phyloP scores from a whole-genome alignment of 1,284 basidiomycete genomes.

The Mycena sp. region DNA sequence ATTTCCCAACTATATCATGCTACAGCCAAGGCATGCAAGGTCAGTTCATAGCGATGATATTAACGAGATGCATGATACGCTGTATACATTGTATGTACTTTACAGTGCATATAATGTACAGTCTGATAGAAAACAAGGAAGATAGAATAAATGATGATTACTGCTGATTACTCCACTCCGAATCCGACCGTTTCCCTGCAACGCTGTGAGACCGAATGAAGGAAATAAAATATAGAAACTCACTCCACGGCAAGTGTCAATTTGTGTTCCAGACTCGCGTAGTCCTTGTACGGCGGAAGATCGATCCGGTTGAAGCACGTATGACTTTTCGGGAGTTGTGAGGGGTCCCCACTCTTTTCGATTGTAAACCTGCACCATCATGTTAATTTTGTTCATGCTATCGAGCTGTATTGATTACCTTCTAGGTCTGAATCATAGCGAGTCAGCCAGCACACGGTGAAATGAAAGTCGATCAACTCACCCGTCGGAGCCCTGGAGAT shows the following conservation, averaged over 20 bases:
- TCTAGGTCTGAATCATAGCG: conserved; percentile 56
- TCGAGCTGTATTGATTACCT: neutral
- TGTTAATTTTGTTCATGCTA: neutral
- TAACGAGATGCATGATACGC: conserved; percentile 21
- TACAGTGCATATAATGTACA: conserved; percentile 17
- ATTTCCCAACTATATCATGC: too few species aligned
- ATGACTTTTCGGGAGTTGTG: conserved; percentile 86
- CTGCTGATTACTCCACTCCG: conserved; percentile 63
- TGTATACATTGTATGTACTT: conserved; percentile 10
- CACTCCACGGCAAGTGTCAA: conserved; percentile 86
- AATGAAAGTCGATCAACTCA: conserved; percentile 3
- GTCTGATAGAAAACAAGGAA: conserved; percentile 21
- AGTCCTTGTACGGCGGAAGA: conserved; percentile 87
- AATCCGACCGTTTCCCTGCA: conserved; percentile 76
- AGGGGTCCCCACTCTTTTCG: conserved; percentile 89
- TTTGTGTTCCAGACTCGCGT: conserved; percentile 85
- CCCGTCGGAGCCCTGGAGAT: conserved; percentile 93
- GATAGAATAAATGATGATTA: conserved; percentile 2
- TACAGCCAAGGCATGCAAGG: too few species aligned
- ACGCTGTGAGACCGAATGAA: conserved; percentile 12
- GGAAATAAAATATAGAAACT: conserved; percentile 40
- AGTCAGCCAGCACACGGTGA: neutral
- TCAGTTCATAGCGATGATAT: too few species aligned
- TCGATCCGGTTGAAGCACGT: conserved; percentile 92
- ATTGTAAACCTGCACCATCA: conserved; percentile 75